Evolutionary conservation across 2,329 filamentous ascomycete genomes (phyloP), one percentile per base, ranked within the genome.

Genomic region (Microcyclosporella mali): DNA sequence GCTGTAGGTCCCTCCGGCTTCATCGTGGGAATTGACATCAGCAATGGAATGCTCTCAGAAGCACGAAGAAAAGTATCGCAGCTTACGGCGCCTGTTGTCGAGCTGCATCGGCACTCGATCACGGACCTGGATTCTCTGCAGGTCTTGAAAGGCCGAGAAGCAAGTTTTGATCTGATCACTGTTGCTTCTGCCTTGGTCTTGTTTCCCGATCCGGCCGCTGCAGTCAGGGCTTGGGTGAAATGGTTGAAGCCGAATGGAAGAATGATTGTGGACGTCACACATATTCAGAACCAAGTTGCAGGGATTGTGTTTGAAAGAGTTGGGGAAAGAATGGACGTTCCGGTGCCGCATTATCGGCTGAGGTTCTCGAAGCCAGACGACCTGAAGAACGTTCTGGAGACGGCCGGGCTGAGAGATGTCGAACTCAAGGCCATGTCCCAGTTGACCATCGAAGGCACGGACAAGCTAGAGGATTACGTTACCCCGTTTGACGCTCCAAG

Each of bases 1-100:
- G 57, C 51, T 4, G 65, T 70, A 4, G 68, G 67, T 0, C 45
- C 60, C 9, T 43, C 50, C 6, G 68, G 68, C 8, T 40, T 47
- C 6, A 65, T 71, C 1, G 41, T 66, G 8, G 69, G 67, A 12
- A 51, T 71, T 27, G 70, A 72, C 43, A 56, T 71, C 19, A 62
- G 56, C 30, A 46, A 62, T 7, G 62, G 63, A 21, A 70, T 70
- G 68, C 60, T 71, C 10, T 54, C 53, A 15, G 49, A 66, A 27
- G 68, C 68, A 6, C 45, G 50, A 21, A 49, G 51, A 27, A 64
- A 63, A 47, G 55, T 61, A 29, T 41, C 49, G 11, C 47, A 52
- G 33, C 55, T 57, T 2, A 47, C 43, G 1, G 54, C 57, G 2
- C 52, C 58, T 31, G 62, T 68, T 33, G 52, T 69, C 10, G 46